These are phyloP conservation scores for Chrysanthemum makinoi DNA, from an alignment of 129 eudicot genomes.

Conservation along the genomic window DNA sequence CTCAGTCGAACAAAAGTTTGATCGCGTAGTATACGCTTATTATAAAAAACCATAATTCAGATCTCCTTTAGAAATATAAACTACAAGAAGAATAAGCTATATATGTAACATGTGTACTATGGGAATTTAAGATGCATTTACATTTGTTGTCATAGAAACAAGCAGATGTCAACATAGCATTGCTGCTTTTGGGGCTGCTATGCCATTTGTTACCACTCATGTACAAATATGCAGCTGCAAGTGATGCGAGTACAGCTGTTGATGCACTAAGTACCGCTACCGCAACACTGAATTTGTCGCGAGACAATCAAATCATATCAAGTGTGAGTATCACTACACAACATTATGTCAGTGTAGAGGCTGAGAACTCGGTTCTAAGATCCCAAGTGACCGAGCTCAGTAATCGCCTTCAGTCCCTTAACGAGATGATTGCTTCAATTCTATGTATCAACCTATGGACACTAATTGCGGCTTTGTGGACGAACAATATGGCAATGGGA, in stretches of 20 bases:
- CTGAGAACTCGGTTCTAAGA: constrained; percentile 65
- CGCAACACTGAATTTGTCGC: constrained; percentile 57
- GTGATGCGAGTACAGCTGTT: constrained; percentile 28
- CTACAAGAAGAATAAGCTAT: too few relatives aligned
- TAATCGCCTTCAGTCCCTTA: constrained; percentile 64
- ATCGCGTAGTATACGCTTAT: constrained; percentile 53
- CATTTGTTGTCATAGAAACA: constrained; percentile 37
- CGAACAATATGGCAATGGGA: constrained; percentile 7
- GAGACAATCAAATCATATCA: constrained; percentile 53
- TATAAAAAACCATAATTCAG: neutral
- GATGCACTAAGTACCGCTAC: constrained; percentile 26
- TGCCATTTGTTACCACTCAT: constrained; percentile 71
- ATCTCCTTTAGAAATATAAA: neutral
- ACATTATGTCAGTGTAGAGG: constrained; percentile 51
- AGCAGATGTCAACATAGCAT: constrained; percentile 44
- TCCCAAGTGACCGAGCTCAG: constrained; percentile 80
- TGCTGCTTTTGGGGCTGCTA: constrained; percentile 58
- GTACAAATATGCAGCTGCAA: constrained; percentile 41
- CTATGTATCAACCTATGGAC: neutral
- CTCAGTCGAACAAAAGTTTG: constrained; percentile 59
- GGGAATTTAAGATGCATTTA: neutral
- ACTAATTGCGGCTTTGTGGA: too few relatives aligned
- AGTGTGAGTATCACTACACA: constrained; percentile 55
- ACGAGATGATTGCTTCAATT: constrained; percentile 54
- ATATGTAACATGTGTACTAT: neutral